Base-by-base conservation (phyloP, 495 filamentous ascomycete genomes). In the Podospora anserina region DNA sequence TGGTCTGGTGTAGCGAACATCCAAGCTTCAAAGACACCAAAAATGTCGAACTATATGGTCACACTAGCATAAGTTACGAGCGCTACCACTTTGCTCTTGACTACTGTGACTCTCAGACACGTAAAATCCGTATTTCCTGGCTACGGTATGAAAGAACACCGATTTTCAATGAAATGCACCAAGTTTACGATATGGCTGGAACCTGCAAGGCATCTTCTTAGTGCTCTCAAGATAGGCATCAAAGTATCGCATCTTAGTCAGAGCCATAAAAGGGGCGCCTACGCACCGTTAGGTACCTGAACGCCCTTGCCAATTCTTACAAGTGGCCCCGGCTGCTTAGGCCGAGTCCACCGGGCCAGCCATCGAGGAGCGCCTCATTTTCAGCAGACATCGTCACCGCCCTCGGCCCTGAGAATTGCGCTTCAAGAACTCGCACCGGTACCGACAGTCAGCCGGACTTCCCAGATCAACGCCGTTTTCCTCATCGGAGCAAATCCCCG, bases 21-120 rank as follows among this genome's bases (percentile, higher is more conserved):
- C 64, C 64, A 26, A 60, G 64, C 64, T 66, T 66, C 39, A 16
- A 39, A 7, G 54, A 61, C 54, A n/a, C 64, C 64, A 58, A 13
- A 32, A 13, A 18, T 49, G 39, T 49, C 13, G 39, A 13, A 13
- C 6, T 5, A 49, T 49, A 49, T 49, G 15, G 15, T 11, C 34
- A 49, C 39, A 49, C 39, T 49, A 49, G 13, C 39, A 16, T 3
- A 13, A 49, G 39, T 0, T 49, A 49, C 39, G 1, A 11, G 2
- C 13, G 15, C 9, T 49, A 13, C 39, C 39, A 49, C 15, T 16
- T 49, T 3, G 13, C 39, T 49, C 39, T 11, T 16, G 15, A 49
- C 39, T 49, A 11, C 18, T 49, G 9, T 2, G 15, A 11, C 15
- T 13, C 5, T 49, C 15, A 49, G 15, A 49, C 15, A 1, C 13